Evolutionary conservation across 192 early-diverging fungal genomes (phyloP), one percentile per base, ranked within the genome.

Genomic region (Rhizophagus prolifer): DNA sequence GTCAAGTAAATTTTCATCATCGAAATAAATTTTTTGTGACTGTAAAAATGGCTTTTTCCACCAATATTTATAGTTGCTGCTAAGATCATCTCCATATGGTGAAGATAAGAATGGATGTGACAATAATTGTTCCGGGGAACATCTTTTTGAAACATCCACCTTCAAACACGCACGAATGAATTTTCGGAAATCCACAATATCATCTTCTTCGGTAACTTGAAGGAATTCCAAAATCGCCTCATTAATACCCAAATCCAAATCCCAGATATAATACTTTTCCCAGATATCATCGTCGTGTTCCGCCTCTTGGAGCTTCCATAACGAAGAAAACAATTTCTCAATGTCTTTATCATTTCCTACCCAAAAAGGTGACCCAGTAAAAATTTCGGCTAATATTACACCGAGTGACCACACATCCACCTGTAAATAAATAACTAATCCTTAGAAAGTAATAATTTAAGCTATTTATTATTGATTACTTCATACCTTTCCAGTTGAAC

Each of bases 391-490:
- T 21, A 89, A 72, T 44, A 91, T 83, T 26, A 91, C 76, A 0
- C 87, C 90, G 5, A 89, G 25, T 1, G 87, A 82, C 90, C 90
- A 91, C 14, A 87, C 44, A 75, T 90, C 89, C 21, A 79, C 81
- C 86, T 87, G 76, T 2, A 38, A 60, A 70, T 58, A 25, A 31
- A 41, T n/a, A 36, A 21, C 6, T 58, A 16, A 46, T 41, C 21
- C 4, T 30, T 8, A 30, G 25, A 30, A 30, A 14, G 12, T 21
- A 58, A 58, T 38, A 68, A 44, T 16, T n/a, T 25, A 68, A 21
- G 36, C 13, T 1, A 36, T 36, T 7, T 30, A 28, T 16, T 1
- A 25, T 25, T 75, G 16, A 63, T 28, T 23, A 65, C 21, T 9
- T 21, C 28, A 8, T 58, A 67, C 71, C 60, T 61, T 60, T 28